Base-by-base conservation (phyloP, 2,329 filamentous ascomycete species). In the Sporothrix phasma region DNA sequence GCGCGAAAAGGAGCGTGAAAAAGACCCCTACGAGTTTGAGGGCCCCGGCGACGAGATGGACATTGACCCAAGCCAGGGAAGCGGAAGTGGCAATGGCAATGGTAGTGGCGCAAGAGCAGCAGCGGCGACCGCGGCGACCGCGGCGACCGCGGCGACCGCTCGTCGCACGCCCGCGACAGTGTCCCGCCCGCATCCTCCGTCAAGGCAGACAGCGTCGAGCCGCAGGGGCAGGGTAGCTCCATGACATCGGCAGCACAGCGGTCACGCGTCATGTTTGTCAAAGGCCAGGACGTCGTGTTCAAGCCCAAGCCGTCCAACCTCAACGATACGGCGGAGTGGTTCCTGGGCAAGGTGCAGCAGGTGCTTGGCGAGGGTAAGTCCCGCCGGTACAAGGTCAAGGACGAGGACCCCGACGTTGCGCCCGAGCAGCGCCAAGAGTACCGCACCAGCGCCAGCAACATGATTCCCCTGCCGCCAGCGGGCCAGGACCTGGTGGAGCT, bases 281-380 rank as follows among this genome's bases (percentile, higher is more conserved):
- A 83, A 68, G 82, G 82, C n/a, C 84, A 87, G 67, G 81, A 86
- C 65, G 85, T 88, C 5, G 85, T 85, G 0, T 88, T 88, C 75
- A 85, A 84, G 69, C 82, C 84, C 1, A 87, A 86, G 70, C 75
- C 77, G 22, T 71, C 76, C 7, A 75, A 74, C 66, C 77, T 75
- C 59, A 76, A 72, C 15, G 80, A 78, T 72, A 83, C 73, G 71
- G 77, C 75, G 3, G 86, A 88, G 69, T 89, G 86, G 80, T 92
- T 92, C 63, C 83, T 92, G 56, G 90, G 89, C 60, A 88, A 88
- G 66, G 90, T 93, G 61, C 88, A 88, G 66, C 84, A 84, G 61
- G 87, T 93, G 15, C 81, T 85, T 61, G 89, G 88, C 15, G 88
- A 92, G 66, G 88, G 88, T 62, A 92, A 91, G 73, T 88, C 85